Evolutionary conservation across 306 rosid species (phyloP).

Genomic region (Ammopiptanthus mongolicus): DNA sequence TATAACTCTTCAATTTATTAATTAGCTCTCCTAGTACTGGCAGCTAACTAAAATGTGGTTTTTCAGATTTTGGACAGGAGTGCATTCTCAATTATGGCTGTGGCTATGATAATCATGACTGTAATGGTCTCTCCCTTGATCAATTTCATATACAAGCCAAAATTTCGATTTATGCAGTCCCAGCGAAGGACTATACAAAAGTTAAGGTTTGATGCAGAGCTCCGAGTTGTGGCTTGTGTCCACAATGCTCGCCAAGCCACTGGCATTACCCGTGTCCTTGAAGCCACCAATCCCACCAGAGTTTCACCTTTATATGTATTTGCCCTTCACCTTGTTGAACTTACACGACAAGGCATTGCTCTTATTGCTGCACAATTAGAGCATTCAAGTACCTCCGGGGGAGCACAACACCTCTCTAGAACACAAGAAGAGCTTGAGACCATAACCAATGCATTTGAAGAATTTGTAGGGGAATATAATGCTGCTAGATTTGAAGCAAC

Average conservation of each 20-base stretch:
- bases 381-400: not conserved
- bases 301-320: slow-evolving; percentile 23
- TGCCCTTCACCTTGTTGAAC: slow-evolving; percentile 30
- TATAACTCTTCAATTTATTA: too few species aligned
- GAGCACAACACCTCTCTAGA: not conserved
- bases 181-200: slow-evolving; percentile 22
- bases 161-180: slow-evolving; percentile 1
- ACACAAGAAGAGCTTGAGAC: slow-evolving; percentile 14
- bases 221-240: slow-evolving; percentile 25
- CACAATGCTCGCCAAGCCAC: slow-evolving; percentile 17
- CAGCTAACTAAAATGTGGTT: not conserved
- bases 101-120: slow-evolving; percentile 19
- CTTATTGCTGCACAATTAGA: slow-evolving; percentile 22
- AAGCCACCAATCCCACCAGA: slow-evolving; percentile 19
- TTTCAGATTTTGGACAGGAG: slow-evolving; percentile 14
- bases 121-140: slow-evolving; percentile 21
- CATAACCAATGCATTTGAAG: slow-evolving; percentile 9
- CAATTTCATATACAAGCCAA: slow-evolving; percentile 26
- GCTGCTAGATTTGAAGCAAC: slow-evolving; percentile 13
- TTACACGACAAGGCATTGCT: slow-evolving; percentile 23
- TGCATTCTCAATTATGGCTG: slow-evolving; percentile 3
- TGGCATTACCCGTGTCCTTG: slow-evolving; percentile 17
- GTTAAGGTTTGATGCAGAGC: slow-evolving; percentile 14
- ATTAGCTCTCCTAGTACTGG: too few species aligned
- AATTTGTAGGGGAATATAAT: not conserved